A percentile compares a stretch with the other conserved stretches of the same genome.
These are phyloP conservation scores for Citeromyces nyonsensis DNA, from an alignment of 805 yeast genomes.

Conservation along the genomic window DNA sequence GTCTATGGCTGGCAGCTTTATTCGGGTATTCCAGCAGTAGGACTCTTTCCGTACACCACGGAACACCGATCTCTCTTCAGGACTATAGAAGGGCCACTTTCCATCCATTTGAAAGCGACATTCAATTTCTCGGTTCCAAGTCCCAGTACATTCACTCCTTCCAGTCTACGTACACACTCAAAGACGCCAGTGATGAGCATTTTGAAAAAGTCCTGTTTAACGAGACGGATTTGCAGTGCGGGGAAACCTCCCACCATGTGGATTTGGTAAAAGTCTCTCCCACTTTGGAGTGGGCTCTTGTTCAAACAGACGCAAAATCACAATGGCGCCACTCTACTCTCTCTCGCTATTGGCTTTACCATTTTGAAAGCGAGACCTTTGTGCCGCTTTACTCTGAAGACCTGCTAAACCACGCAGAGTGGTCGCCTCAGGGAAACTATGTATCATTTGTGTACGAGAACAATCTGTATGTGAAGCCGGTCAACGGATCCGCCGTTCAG, in stretches of 20 bases:
- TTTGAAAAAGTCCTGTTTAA: slow-evolving; percentile 32
- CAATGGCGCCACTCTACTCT: slow-evolving; percentile 61
- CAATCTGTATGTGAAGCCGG: slow-evolving; percentile 33
- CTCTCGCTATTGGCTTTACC: slow-evolving; percentile 48
- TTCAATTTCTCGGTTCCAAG: slow-evolving; percentile 31
- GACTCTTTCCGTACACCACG: too few species aligned
- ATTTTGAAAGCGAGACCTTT: slow-evolving; percentile 10
- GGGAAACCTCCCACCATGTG: slow-evolving; percentile 24
- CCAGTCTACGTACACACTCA: slow-evolving; percentile 34
- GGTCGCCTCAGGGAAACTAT: slow-evolving; percentile 45
- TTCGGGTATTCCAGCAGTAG: too few species aligned
- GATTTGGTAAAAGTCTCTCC: slow-evolving; percentile 52
- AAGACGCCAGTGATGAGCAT: slow-evolving; percentile 26
- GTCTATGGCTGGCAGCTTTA: too few species aligned
- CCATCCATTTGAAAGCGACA: slow-evolving; percentile 15
- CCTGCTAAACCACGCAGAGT: slow-evolving; percentile 34
- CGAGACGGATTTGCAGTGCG: slow-evolving; percentile 26
- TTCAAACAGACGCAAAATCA: slow-evolving; percentile 33
- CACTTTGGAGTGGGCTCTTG: slow-evolving; percentile 38
- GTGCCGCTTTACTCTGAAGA: slow-evolving; percentile 10
- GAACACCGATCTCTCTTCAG: too few species aligned
- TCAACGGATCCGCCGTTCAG: slow-evolving; percentile 9
- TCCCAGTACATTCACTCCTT: slow-evolving; percentile 50
- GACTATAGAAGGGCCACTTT: too few species aligned
- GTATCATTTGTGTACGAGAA: slow-evolving; percentile 41